Evolutionary conservation across 2,329 filamentous ascomycete genomes (phyloP), one percentile per base, ranked within the genome.

Genomic region (Trichophyton benhamiae): DNA sequence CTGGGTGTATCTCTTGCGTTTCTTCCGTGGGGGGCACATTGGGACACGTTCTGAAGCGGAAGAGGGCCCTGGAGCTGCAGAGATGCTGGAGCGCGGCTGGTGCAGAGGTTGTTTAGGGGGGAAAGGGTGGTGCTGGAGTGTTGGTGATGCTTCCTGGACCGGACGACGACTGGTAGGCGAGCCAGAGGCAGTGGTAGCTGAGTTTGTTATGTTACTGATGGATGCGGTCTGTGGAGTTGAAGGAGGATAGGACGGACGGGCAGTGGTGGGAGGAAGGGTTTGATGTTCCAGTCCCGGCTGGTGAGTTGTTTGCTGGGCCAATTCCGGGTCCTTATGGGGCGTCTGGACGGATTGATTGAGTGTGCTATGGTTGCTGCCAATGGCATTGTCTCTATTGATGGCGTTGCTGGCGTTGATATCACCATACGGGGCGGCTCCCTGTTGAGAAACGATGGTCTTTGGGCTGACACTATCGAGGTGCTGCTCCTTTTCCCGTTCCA

Each of bases 391-490:
- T 9, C 11, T 49, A 22, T 27, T 49, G 46, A 8, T 49, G 20
- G 20, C 15, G 17, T 49, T 25, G 20, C 46, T 49, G 44, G n/a
- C 42, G 57, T 17, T 49, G 44, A 25, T 53, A 52, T 20, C 66
- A 62, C 59, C 66, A 60, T 17, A 65, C 62, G 9, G 66, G 63
- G 57, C 66, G 66, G 38, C 74, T 49, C 46, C 46, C 46, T 49
- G 46, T 11, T 55, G 49, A 27, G 49, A 55, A 27, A 72, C 53
- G 66, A 71, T 71, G 41, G 88, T 90, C 75, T 89, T 91, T 33
- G 89, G 89, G 71, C 88, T 92, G 58, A 92, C 83, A 69, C 87
- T 91, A 60, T 87, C 72, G 70, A 86, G 89, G 58, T 82, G 78
- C 64, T 88, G 87, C 68, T 87, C 82, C 61, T 55, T 55, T 25